Percentiles rank a stretch among this genome's conserved stretches.
These are phyloP conservation scores for Corrigiola litoralis DNA, from an alignment of 179 eudicot species.

Conservation along the genomic window DNA sequence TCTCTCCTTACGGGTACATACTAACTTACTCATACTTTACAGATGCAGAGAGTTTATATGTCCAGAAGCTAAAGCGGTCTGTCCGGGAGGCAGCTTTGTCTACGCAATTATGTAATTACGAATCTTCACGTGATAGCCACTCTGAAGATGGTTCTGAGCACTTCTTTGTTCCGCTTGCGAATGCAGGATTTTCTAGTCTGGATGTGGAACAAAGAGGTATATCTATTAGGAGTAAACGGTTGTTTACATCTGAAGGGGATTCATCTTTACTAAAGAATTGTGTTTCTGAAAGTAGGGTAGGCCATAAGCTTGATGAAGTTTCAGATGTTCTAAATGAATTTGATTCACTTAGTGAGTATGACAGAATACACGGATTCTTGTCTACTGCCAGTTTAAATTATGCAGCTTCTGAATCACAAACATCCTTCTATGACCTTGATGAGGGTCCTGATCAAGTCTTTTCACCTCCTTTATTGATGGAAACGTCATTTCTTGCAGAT, in stretches of 20 bases:
- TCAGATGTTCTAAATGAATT: constrained; percentile 44
- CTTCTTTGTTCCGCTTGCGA: constrained; percentile 81
- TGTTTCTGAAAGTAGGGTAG: constrained; percentile 30
- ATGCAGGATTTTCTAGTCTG: constrained; percentile 55
- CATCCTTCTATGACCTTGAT: constrained; percentile 62
- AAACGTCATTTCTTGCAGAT: constrained; percentile 66
- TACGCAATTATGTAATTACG: constrained; percentile 51
- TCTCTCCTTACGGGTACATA: constrained; percentile 5
- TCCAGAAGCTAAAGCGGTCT: constrained; percentile 74
- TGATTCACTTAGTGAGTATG: constrained; percentile 59
- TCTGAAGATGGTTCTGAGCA: constrained; percentile 89
- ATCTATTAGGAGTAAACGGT: constrained; percentile 42
- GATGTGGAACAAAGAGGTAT: constrained; percentile 49
- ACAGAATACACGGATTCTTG: constrained; percentile 50
- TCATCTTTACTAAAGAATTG: constrained; percentile 38
- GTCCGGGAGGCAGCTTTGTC: constrained; percentile 93
- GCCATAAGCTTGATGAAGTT: constrained; percentile 45
- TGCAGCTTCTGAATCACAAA: constrained; percentile 54
- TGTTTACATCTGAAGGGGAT: constrained; percentile 47
- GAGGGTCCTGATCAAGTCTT: constrained; percentile 79
- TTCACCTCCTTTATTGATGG: constrained; percentile 89
- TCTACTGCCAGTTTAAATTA: constrained; percentile 57
- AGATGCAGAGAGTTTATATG: constrained; percentile 54
- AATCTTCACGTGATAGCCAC: constrained; percentile 69
- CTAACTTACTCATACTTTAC: constrained; percentile 26